These are phyloP conservation scores for Boechera stricta DNA, from an alignment of 345 rosid genomes.

Conservation along the genomic window DNA sequence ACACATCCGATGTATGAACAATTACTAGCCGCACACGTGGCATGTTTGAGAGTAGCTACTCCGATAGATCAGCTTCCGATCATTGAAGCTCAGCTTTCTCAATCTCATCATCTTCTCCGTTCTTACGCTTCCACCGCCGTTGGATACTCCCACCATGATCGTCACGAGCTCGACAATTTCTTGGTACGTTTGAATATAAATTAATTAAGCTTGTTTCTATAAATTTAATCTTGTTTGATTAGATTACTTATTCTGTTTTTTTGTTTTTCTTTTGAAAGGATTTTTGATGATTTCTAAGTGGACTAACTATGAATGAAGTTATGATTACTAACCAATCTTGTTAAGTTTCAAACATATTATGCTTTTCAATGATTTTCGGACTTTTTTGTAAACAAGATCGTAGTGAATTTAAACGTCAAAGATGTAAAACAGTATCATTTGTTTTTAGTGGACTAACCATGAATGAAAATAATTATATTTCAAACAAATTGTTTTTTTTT, in stretches of 20 bases:
- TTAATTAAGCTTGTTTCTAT: neutral
- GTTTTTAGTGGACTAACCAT: neutral
- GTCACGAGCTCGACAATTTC: slow-evolving; percentile 93
- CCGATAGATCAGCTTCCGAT: slow-evolving; percentile 96
- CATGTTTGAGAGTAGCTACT: slow-evolving; percentile 92
- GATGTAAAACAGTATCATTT: neutral
- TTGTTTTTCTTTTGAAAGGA: neutral
- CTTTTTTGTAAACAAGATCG: neutral
- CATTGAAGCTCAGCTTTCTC: slow-evolving; percentile 90
- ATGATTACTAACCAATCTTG: neutral
- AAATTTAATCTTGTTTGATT: neutral
- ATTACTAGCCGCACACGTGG: slow-evolving; percentile 81
- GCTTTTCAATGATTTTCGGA: slow-evolving; percentile 3
- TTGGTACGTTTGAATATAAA: slow-evolving; percentile 55
- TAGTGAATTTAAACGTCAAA: neutral
- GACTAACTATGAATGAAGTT: neutral
- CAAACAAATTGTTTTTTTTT: neutral
- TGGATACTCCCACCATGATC: slow-evolving; percentile 59
- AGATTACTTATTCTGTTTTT: neutral
- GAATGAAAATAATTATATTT: neutral
- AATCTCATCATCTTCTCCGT: slow-evolving; percentile 82
- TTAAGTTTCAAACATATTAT: neutral
- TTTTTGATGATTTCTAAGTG: neutral
- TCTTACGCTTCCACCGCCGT: slow-evolving; percentile 73
- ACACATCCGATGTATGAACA: slow-evolving; percentile 88